These are phyloP conservation scores for Rhynchosporium secalis DNA, from an alignment of 2,329 filamentous ascomycete species.

Conservation along the genomic window DNA sequence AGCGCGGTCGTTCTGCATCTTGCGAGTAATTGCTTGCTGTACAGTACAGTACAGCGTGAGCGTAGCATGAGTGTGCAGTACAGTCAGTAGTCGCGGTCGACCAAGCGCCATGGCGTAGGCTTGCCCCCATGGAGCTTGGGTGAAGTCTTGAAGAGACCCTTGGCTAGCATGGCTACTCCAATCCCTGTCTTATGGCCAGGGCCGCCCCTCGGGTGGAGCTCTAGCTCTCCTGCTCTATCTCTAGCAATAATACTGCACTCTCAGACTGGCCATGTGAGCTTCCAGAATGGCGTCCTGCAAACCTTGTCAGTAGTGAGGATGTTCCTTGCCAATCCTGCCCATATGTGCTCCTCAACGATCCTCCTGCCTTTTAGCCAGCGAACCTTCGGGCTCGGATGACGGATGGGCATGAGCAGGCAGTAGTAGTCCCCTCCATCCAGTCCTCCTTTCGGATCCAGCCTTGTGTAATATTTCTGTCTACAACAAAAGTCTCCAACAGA, in stretches of 20 bases:
- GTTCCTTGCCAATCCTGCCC: conserved; percentile 31
- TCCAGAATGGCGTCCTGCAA: conserved; percentile 28
- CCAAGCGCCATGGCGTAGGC: conserved; percentile 23
- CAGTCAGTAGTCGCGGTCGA: conserved; percentile 13
- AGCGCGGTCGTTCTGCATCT: conserved; percentile 12
- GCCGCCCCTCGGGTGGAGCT: conserved; percentile 20
- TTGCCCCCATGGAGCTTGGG: conserved; percentile 19
- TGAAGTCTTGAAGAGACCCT: conserved; percentile 5
- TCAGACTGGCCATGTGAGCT: conserved; percentile 35
- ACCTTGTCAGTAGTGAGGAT: conserved; percentile 31
- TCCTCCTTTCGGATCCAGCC: conserved; percentile 23
- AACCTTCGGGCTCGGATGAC: conserved; percentile 30
- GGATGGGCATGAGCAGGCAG: conserved; percentile 22
- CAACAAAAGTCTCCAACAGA: conserved; percentile 29
- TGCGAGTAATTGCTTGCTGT: conserved; percentile 18
- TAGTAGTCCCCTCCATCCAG: background rate
- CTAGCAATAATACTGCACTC: conserved; percentile 26
- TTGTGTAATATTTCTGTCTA: conserved; percentile 29
- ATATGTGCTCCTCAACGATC: conserved; percentile 30
- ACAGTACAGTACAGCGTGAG: no score
- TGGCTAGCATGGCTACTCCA: conserved; percentile 16
- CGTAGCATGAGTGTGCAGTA: no score
- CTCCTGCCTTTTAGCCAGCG: conserved; percentile 21
- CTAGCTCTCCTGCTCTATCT: conserved; percentile 24
- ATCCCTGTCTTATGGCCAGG: conserved; percentile 24